phyloP scores from a whole-genome alignment of 2,329 filamentous ascomycete genomes.

The Calonectria pteridis region DNA sequence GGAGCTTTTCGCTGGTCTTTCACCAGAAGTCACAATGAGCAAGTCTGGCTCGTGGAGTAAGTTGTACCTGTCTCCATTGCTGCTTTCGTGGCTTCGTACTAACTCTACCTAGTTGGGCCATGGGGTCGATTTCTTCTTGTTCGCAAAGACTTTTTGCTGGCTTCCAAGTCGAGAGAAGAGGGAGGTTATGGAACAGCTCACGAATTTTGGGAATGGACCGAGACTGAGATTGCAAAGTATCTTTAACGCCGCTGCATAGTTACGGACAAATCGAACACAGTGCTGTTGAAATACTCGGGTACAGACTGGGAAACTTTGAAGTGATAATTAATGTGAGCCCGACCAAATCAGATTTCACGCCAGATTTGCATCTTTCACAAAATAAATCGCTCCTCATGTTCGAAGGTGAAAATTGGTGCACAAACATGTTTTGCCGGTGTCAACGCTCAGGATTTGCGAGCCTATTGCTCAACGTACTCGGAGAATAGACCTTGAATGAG shows the following conservation, averaged over 20 bases:
- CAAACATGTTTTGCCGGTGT: neutral
- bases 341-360: neutral
- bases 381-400: neutral
- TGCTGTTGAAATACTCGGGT: no score
- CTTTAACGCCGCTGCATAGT: neutral
- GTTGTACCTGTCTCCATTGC: neutral
- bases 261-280: neutral
- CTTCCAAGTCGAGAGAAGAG: conserved; percentile 13
- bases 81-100: neutral
- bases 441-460: no score
- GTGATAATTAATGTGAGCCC: neutral
- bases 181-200: conserved; percentile 7
- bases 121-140: conserved; percentile 14
- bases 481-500: neutral
- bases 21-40: conserved; percentile 2
- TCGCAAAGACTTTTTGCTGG: neutral
- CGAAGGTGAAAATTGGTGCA: no score
- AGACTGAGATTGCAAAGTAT: conserved; percentile 2
- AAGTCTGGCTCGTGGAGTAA: conserved; percentile 18
- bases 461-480: no score
- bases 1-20: conserved; percentile 14
- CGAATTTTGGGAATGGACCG: conserved; percentile 19
- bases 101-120: neutral
- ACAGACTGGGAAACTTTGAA: no score
- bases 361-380: neutral